Conservation (phyloP, 176 grass and related monocot species). For the Poa pratensis region DNA sequence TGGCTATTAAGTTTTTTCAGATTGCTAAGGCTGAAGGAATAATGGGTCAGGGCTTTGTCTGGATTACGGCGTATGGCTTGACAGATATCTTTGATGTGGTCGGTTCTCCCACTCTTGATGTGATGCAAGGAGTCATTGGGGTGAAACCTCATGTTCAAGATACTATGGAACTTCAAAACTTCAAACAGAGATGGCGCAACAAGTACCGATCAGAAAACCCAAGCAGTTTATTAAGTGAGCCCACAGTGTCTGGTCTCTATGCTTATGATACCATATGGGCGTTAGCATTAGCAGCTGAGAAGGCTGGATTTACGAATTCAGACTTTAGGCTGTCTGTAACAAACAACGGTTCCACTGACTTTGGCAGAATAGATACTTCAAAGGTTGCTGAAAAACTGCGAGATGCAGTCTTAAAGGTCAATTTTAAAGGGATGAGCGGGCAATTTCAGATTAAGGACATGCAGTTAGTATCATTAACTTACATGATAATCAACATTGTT, state of each 20-base stretch:
- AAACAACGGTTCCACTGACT: constrained; percentile 52
- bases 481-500: constrained; percentile 65
- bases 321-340: constrained; percentile 32
- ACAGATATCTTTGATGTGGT: constrained; percentile 62
- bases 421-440: constrained; percentile 53
- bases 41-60: constrained; percentile 64
- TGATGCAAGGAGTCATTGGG: constrained; percentile 82
- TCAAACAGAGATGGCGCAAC: constrained; percentile 48
- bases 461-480: constrained; percentile 55
- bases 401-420: constrained; percentile 32
- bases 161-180: constrained; percentile 22
- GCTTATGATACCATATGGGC: constrained; percentile 83
- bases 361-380: constrained; percentile 57
- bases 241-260: constrained; percentile 59
- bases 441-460: constrained; percentile 51
- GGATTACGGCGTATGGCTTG: constrained; percentile 71
- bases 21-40: constrained; percentile 59
- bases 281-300: constrained; percentile 62
- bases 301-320: constrained; percentile 23
- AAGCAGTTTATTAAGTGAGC: constrained; percentile 33
- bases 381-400: constrained; percentile 41
- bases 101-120: constrained; percentile 53
- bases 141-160: constrained; percentile 61
- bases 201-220: constrained; percentile 51
- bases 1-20: constrained; percentile 64